Base-by-base conservation (phyloP, 1,139 yeast genomes). In the Suhomyces chickasaworum region DNA sequence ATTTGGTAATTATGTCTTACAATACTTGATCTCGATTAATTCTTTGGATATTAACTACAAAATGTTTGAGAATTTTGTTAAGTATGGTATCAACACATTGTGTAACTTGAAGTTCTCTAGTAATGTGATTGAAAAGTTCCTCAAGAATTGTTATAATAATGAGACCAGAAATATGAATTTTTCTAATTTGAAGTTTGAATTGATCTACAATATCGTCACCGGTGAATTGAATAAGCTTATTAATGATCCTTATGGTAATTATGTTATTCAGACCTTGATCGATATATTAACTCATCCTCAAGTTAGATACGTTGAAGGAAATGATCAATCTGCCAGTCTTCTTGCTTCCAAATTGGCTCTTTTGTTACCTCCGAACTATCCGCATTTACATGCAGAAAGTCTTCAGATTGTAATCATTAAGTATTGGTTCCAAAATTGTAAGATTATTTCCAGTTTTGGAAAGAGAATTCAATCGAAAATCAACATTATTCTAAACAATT, bases 1-100 rank as follows among this genome's bases (percentile, higher is more conserved):
- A 54, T 75, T 73, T 61, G 79, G 80, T 25, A 75, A 75, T 53
- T 75, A 75, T 53, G 79, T 75, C 9, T 66, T 75, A 49, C 80
- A 75, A 53, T 75, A 75, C 49, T 61, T 75, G 49, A 71, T 75
- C 37, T 68, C 75, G 15, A 67, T 75, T 52, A 68, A 74, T 50
- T 66, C 71, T 15, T 58, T 68, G 51, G 71, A 69, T 21, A 71
- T 75, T 46, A 69, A 68, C 52, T 57, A 58, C 48, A 59, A 59
- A 47, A 66, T 75, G 46, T 73, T 61, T 50, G 58, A 63, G 18
- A 70, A 73, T 51, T 69, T 74, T 49, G 54, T 66, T 15, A 58
- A 61, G 46, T 70, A 58, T 50, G 77, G 77, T 34, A 59, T 75
- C 47, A 54, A 60, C 44, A 64, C 63, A 44, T 65, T 73, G 54